These are phyloP conservation scores for Pichia sp. DNA, from an alignment of 1,139 yeast genomes.

Conservation along the genomic window DNA sequence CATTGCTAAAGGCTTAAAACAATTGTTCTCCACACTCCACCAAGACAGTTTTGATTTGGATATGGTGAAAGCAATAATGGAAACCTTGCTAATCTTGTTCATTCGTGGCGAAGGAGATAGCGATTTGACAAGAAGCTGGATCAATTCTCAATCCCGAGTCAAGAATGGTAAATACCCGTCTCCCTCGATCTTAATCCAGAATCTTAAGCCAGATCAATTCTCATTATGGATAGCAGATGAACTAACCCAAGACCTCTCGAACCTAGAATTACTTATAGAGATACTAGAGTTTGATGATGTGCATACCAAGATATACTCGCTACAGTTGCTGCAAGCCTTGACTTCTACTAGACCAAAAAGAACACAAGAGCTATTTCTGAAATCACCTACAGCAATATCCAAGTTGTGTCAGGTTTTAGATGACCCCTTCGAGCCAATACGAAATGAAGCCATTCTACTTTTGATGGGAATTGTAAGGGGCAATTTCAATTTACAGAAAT, in stretches of 20 bases:
- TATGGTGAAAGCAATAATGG: slow-evolving; percentile 77
- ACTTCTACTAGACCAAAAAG: slow-evolving; percentile 70
- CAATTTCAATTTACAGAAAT: slow-evolving; percentile 81
- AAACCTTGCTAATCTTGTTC: slow-evolving; percentile 77
- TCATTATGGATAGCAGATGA: slow-evolving; percentile 96
- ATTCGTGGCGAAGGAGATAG: slow-evolving; percentile 51
- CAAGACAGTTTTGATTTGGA: slow-evolving; percentile 66
- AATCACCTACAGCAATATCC: slow-evolving; percentile 77
- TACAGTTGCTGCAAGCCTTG: slow-evolving; percentile 82
- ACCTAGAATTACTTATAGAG: slow-evolving; percentile 42
- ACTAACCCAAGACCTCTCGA: slow-evolving; percentile 63
- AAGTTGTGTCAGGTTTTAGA: slow-evolving; percentile 64
- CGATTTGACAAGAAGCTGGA: slow-evolving; percentile 63
- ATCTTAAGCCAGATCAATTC: slow-evolving; percentile 66
- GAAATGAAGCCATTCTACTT: slow-evolving; percentile 83
- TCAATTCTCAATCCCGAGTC: slow-evolving; percentile 69
- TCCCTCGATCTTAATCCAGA: slow-evolving; percentile 61
- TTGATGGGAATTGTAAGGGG: slow-evolving; percentile 78
- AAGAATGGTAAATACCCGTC: slow-evolving; percentile 82
- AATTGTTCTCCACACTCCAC: slow-evolving; percentile 59
- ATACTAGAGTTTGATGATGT: slow-evolving; percentile 58
- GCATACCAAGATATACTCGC: slow-evolving; percentile 71
- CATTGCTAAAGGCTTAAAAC: slow-evolving; percentile 81
- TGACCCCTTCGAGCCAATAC: slow-evolving; percentile 79
- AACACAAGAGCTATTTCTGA: slow-evolving; percentile 69